Percentiles rank a stretch among this genome's conserved stretches.
Evolutionary conservation across 768 basidiomycete genomes (phyloP).

Genomic region (Amanita fuliginea): DNA sequence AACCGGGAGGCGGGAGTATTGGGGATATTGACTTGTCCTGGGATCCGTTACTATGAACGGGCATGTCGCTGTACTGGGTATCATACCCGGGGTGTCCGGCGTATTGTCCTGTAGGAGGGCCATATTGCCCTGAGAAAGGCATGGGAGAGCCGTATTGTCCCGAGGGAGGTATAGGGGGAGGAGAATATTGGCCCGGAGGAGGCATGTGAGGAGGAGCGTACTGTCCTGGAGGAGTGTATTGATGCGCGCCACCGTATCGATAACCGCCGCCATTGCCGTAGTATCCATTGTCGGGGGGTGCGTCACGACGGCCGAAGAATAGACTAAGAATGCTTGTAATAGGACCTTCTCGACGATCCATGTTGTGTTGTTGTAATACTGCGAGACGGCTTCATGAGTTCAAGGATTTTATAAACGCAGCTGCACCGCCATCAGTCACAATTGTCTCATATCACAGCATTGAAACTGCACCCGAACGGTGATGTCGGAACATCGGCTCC

Average conservation of each 20-base stretch:
- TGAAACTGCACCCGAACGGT: no score
- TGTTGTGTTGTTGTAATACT: not conserved
- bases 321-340: not conserved
- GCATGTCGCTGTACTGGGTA: no score
- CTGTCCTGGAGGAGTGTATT: not conserved
- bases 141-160: not conserved
- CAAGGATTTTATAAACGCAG: no score
- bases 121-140: not conserved
- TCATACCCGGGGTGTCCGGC: slow-evolving; percentile 35
- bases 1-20: no score
- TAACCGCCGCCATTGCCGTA: not conserved
- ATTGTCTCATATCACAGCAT: no score
- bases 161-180: not conserved
- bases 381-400: no score
- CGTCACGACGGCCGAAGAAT: not conserved
- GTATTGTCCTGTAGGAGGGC: slow-evolving; percentile 24
- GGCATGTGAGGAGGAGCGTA: not conserved
- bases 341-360: not conserved
- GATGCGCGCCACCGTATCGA: not conserved
- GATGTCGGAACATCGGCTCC: no score
- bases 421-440: no score
- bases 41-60: no score
- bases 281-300: not conserved
- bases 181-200: not conserved
- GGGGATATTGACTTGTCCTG: no score